phyloP scores from a whole-genome alignment of 1,139 yeast species.

The Arxiozyma slooffiae region DNA sequence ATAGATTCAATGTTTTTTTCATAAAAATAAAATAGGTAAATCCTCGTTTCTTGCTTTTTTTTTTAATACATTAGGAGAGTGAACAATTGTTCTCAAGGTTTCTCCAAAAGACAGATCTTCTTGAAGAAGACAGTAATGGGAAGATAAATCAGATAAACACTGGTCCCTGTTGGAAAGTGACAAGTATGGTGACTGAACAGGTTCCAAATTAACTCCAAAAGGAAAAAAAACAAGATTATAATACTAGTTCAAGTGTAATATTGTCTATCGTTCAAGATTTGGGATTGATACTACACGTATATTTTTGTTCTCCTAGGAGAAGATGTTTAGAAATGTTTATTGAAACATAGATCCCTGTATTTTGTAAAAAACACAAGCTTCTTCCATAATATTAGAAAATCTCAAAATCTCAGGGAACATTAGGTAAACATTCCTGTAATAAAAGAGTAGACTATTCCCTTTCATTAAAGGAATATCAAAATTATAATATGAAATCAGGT shows the following conservation, averaged over 20 bases:
- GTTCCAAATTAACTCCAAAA: slow-evolving; percentile 40
- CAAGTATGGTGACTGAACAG: slow-evolving; percentile 23
- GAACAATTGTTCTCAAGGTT: too few relatives aligned
- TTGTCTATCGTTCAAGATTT: slow-evolving; percentile 33
- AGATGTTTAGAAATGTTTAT: slow-evolving; percentile 51
- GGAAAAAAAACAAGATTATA: slow-evolving; percentile 47
- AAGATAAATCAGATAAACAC: slow-evolving; percentile 46
- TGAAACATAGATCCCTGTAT: slow-evolving; percentile 48
- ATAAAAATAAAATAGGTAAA: too few relatives aligned
- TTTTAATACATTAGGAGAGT: too few relatives aligned
- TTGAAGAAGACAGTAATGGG: too few relatives aligned
- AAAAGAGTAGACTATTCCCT: slow-evolving; percentile 34
- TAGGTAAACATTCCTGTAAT: slow-evolving; percentile 63
- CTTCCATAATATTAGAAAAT: slow-evolving; percentile 38
- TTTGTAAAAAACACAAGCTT: slow-evolving; percentile 11
- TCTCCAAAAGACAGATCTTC: too few relatives aligned
- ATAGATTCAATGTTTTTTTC: too few relatives aligned
- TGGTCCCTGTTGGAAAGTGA: slow-evolving; percentile 44
- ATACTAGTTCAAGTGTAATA: slow-evolving; percentile 39
- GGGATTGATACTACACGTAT: slow-evolving; percentile 45
- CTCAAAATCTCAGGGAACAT: slow-evolving; percentile 59
- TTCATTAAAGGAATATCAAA: slow-evolving; percentile 17
- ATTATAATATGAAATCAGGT: slow-evolving; percentile 11
- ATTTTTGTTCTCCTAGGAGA: slow-evolving; percentile 57
- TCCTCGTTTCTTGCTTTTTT: too few relatives aligned